Base-by-base conservation (phyloP, 2,329 filamentous ascomycete genomes). In the Teratosphaeriaceae sp. region DNA sequence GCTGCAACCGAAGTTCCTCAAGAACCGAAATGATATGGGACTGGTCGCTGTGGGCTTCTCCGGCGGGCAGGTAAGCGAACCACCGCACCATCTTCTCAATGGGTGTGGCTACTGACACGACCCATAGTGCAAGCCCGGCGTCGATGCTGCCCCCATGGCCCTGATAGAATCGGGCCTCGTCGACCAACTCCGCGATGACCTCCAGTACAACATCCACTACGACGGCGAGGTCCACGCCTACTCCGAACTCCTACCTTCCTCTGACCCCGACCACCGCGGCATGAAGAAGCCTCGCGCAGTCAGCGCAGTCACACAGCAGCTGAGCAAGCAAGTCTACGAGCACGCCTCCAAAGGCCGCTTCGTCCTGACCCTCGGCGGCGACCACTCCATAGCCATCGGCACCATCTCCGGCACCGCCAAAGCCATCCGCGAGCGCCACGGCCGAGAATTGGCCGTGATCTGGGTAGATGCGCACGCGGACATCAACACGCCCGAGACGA, bases 381-480 rank as follows among this genome's bases (percentile, higher is more conserved):
- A 98, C 70, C 92, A 98, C 74, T 88, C 83, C 51, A 94, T 98
- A 61, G 92, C 92, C 50, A 94, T 98, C 56, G 92, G 92, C 50
- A 94, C 88, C 37, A 80, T 98, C 55, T 84, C 84, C 21, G 92
- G 92, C 30, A 87, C 84, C 1, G 86, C 89, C 26, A 86, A 84
- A 70, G 92, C 90, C 0, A 82, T 87, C 30, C 80, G 86, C 45
- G 89, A 98, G 74, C 73, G 90, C 15, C 71, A 94, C 46, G 79
- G 74, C 34, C 76, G 84, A 43, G 90, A 97, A 57, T 82, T 96
- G 50, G 92, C 88, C 11, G 87, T 98, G 45, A 94, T 98, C 65
- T 98, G 92, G 92, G 92, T 98, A 23, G 92, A 98, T 67, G 92
- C 92, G 20, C 92, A 98, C 67, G 84, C 90, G 42, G 92, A 98